Evolutionary conservation across 768 basidiomycete genomes (phyloP), one percentile per base, ranked within the genome.

Genomic region (Tylopilus balloui): DNA sequence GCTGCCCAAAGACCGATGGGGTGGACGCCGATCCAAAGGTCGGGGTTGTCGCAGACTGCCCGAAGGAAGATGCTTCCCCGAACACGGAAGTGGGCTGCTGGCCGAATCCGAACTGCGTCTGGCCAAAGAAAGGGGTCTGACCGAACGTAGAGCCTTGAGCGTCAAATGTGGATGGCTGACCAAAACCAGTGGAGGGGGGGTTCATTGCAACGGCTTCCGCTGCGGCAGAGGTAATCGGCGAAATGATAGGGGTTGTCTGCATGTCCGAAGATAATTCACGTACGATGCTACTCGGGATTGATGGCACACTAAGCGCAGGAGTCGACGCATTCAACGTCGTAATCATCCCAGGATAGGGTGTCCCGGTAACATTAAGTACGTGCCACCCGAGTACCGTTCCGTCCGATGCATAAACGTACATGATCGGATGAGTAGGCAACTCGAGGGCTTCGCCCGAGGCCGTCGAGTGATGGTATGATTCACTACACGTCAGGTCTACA

Each of bases 351-450:
- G 73, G 68, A 59, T 88, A 90, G 8, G 76, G 69, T 15, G 56
- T 64, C 1, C 72, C 74, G 35, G 75, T 76, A 8, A 72, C 69
- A 59, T 84, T 79, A 31, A 86, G 77, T 19, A 86, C 60, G 61
- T 81, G 73, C 87, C 88, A 92, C 4, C 74, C 88, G 41, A 81
- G 77, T 20, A 92, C 47, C 0, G 87, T 86, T 17, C 88, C 88
- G 59, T 92, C 88, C 46, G 82, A 88, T 11, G 86, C 74, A 64
- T 87, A 90, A 3, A 79, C 83, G 62, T 81, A 89, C 66, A 89
- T 68, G 47, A 88, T 72, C 0, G 88, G 88, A 12, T 74, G 73
- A 10, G 78, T 69, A 11, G 78, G 76, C 3, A 75, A 52, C 12
- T 72, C 71, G 6, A 69, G 58, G 13, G 62, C 64, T 53, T 77